phyloP scores from a whole-genome alignment of 257 asterid genomes.

The Linaria vulgaris region DNA sequence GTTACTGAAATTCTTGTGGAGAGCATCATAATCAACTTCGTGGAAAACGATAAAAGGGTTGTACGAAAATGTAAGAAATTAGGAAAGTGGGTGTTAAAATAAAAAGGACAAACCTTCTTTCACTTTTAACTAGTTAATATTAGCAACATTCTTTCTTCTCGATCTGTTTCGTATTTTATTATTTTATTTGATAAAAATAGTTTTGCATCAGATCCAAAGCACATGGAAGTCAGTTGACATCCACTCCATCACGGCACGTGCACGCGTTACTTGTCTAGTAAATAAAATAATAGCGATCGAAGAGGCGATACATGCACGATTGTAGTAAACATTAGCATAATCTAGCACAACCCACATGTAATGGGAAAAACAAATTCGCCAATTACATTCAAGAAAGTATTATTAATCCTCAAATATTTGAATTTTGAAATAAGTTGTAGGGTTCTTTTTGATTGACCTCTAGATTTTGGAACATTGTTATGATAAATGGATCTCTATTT shows the following conservation, averaged over 20 bases:
- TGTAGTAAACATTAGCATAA: no score
- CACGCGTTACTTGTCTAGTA: conserved; percentile 32
- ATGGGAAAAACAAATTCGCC: no score
- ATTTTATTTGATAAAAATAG: neutral
- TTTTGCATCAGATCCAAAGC: conserved; percentile 80
- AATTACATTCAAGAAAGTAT: no score
- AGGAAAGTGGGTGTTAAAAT: conserved; percentile 1
- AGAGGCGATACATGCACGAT: neutral
- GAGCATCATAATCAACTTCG: conserved; percentile 17
- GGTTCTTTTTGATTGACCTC: no score
- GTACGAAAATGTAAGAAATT: neutral
- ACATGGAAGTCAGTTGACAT: conserved; percentile 58
- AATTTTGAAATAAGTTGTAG: no score
- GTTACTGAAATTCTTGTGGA: conserved; percentile 23
- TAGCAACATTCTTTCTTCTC: conserved; percentile 16
- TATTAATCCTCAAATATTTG: no score
- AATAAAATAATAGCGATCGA: neutral
- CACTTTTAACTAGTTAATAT: neutral
- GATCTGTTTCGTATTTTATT: neutral
- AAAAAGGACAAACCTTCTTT: conserved; percentile 1
- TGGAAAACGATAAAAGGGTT: neutral
- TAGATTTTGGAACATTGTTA: no score
- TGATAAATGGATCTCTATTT: no score
- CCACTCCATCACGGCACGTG: conserved; percentile 75
- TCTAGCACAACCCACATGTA: no score